Evolutionary conservation across 2,329 filamentous ascomycete genomes (phyloP), one percentile per base, ranked within the genome.

Genomic region (Colletotrichum agaves): DNA sequence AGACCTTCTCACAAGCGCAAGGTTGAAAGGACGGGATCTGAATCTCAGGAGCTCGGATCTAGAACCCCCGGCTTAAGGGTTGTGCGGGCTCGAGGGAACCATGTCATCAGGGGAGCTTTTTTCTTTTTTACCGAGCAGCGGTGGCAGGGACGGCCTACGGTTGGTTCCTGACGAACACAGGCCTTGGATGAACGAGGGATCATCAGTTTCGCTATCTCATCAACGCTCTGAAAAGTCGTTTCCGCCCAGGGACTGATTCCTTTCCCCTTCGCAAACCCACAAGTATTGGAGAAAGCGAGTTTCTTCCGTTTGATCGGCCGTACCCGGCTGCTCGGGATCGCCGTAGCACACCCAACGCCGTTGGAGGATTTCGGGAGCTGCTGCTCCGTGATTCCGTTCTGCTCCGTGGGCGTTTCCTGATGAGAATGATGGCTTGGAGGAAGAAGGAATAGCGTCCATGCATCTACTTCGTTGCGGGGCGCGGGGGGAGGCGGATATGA

Each of bases 331-430:
- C 44, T 60, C 55, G 37, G 55, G 55, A 47, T 11, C 6, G 3
- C 35, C 0, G 19, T 15, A 23, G 31, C 3, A 37, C 61, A 39
- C 27, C 27, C 27, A 47, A 8, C 17, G 23, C 43, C 43, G 44
- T 41, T 35, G 39, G 47, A 47, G 46, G 43, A 44, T 35, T 41
- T 67, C 64, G 64, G 64, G 53, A 37, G 23, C 1, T 46, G 4
- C 6, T 63, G 35, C 64, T 67, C 64, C 64, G 64, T 63, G 59
- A 52, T 58, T 49, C 15, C 15, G 27, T 55, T 3, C 53, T 6
- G 53, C 19, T 8, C 6, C 33, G 12, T 37, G 35, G 11, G 35
- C 2, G 35, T 37, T 13, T 13, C 35, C 13, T 37, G 35, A 15
- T 37, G 35, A 37, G 31, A 3, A 15, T 7, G 27, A 7, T 3